Evolutionary conservation across 1,284 basidiomycete genomes (phyloP).

Genomic region (Sporisorium iseilematis-ciliati): DNA sequence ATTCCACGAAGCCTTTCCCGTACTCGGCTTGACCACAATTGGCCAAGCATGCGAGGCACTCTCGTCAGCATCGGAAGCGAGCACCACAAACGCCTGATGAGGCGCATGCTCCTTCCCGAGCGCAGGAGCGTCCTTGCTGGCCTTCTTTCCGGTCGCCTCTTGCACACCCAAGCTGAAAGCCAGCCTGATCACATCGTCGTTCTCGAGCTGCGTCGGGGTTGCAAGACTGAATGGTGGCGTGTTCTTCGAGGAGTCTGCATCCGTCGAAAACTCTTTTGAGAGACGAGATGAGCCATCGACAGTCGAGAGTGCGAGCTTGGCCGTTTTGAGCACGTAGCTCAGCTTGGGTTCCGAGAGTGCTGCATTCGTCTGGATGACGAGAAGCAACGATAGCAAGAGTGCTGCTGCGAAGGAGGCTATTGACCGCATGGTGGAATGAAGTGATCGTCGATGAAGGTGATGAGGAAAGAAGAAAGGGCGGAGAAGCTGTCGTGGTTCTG

Average conservation of each 20-base stretch:
- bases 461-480: not conserved
- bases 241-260: slow-evolving; percentile 34
- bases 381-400: slow-evolving; percentile 20
- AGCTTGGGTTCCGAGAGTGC: slow-evolving; percentile 42
- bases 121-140: slow-evolving; percentile 26
- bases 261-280: slow-evolving; percentile 42
- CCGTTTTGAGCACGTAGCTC: slow-evolving; percentile 48
- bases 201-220: slow-evolving; percentile 42
- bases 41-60: slow-evolving; percentile 38
- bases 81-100: slow-evolving; percentile 52
- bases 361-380: slow-evolving; percentile 25
- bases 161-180: slow-evolving; percentile 43
- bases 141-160: slow-evolving; percentile 20
- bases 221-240: slow-evolving; percentile 33
- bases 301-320: slow-evolving; percentile 48
- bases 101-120: slow-evolving; percentile 47
- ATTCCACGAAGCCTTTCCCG: slow-evolving; percentile 53
- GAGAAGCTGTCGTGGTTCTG: not conserved
- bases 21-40: slow-evolving; percentile 46
- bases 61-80: slow-evolving; percentile 23
- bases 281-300: slow-evolving; percentile 52
- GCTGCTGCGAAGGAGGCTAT: slow-evolving; percentile 14
- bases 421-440: slow-evolving; percentile 23
- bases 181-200: slow-evolving; percentile 53
- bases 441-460: not conserved